A percentile compares a stretch with the other conserved stretches of the same genome.
Conservation (phyloP, 306 rosid species). For the Betula pendula region DNA sequence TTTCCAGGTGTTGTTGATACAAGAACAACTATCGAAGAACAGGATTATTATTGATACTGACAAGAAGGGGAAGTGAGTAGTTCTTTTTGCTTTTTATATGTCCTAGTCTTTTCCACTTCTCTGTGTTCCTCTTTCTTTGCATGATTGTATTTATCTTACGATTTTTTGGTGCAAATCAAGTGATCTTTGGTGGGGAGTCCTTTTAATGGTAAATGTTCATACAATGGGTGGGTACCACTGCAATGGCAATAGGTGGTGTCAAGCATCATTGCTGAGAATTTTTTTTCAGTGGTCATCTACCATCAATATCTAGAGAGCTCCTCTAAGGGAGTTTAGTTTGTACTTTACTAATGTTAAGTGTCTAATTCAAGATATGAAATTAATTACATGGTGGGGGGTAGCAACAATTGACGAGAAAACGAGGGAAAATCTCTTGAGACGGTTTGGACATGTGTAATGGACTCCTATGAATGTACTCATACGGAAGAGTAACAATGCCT, state of each 20-base stretch:
- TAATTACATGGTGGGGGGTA: not conserved
- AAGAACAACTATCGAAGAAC: conserved; percentile 92
- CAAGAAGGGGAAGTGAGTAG: conserved; percentile 85
- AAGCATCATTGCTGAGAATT: too few species aligned
- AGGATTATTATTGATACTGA: conserved; percentile 86
- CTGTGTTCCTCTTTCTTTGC: conserved; percentile 11
- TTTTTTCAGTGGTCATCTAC: not conserved
- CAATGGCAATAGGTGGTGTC: too few species aligned
- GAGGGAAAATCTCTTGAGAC: not conserved
- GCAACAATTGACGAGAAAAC: not conserved
- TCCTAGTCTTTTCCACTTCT: conserved; percentile 1
- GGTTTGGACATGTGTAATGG: not conserved
- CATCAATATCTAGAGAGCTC: too few species aligned
- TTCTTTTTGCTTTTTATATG: conserved; percentile 12
- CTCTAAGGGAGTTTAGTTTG: too few species aligned
- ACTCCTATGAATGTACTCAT: not conserved
- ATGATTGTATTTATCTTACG: conserved; percentile 4
- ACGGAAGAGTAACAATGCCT: not conserved
- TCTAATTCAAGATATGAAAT: too few species aligned
- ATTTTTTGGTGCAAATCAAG: not conserved
- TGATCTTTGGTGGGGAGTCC: not conserved
- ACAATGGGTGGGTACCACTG: too few species aligned
- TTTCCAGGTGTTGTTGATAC: conserved; percentile 85
- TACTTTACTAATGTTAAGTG: too few species aligned
- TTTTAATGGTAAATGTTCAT: too few species aligned